Conservation (phyloP, 108 stramenopile genomes). For the Asterionellopsis glacialis region DNA sequence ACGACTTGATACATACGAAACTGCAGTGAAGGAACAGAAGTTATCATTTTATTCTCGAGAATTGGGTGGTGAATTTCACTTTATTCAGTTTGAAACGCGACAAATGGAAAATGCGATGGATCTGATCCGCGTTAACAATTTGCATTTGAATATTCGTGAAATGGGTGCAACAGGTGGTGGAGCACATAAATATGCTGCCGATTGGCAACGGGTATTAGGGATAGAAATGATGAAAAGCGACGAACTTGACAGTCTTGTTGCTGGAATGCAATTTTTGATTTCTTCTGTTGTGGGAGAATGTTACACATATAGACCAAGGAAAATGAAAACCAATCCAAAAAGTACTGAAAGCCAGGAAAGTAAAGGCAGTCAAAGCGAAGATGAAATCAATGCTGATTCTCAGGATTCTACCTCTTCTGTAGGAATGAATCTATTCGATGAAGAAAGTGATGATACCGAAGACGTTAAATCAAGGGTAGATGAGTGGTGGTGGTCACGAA, state of each 20-base stretch:
- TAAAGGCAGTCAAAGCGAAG: background rate
- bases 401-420: background rate
- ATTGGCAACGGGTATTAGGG: constrained; percentile 79
- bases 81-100: constrained; percentile 95
- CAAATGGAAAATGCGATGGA: constrained; percentile 90
- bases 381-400: background rate
- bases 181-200: constrained; percentile 93
- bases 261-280: constrained; percentile 96
- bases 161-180: constrained; percentile 95
- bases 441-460: constrained; percentile 11
- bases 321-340: constrained; percentile 17
- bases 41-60: constrained; percentile 84
- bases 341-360: background rate
- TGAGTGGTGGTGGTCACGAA: constrained; percentile 85
- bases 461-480: constrained; percentile 25
- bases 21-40: constrained; percentile 83
- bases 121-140: constrained; percentile 71
- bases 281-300: constrained; percentile 89
- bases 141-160: constrained; percentile 72
- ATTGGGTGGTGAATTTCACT: constrained; percentile 93
- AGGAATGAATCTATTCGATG: background rate
- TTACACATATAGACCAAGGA: constrained; percentile 89
- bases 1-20: constrained; percentile 57
- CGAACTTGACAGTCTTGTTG: constrained; percentile 93
- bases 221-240: constrained; percentile 90